A percentile compares a stretch with the other conserved stretches of the same genome.
These are phyloP conservation scores for Tricholoma furcatifolium DNA, from an alignment of 768 basidiomycete species.

Conservation along the genomic window DNA sequence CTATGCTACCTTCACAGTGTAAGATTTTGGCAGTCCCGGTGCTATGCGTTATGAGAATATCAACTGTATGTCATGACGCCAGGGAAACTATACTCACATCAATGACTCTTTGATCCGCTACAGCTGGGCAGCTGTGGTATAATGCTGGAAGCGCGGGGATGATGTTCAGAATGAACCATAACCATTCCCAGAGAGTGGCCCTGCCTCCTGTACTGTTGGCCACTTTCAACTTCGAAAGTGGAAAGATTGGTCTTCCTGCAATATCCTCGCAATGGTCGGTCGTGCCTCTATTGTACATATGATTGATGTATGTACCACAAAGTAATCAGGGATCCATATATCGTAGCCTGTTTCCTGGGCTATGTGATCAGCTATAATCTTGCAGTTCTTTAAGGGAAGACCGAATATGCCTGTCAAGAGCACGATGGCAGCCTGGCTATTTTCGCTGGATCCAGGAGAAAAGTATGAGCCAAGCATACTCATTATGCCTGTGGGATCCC, in stretches of 20 bases:
- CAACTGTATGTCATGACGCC: not conserved
- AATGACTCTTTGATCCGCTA: slow-evolving; percentile 24
- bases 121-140: slow-evolving; percentile 23
- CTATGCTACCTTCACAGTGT: too few species aligned
- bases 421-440: slow-evolving; percentile 35
- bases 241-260: slow-evolving; percentile 5
- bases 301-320: slow-evolving; percentile 32
- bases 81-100: slow-evolving; percentile 6
- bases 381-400: slow-evolving; percentile 47
- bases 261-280: not conserved
- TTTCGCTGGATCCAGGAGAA: slow-evolving; percentile 23
- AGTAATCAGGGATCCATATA: slow-evolving; percentile 59
- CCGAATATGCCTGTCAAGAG: slow-evolving; percentile 55
- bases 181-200: not conserved
- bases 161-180: not conserved
- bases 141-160: slow-evolving; percentile 28
- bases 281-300: not conserved
- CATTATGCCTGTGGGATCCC: slow-evolving; percentile 42
- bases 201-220: not conserved
- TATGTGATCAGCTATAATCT: slow-evolving; percentile 50
- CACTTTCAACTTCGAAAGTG: slow-evolving; percentile 2
- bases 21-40: too few species aligned
- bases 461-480: slow-evolving; percentile 42
- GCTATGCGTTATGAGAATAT: too few species aligned
- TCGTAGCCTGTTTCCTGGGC: slow-evolving; percentile 46